Evolutionary conservation across 306 rosid genomes (phyloP).

Genomic region (Begonia masoniana): DNA sequence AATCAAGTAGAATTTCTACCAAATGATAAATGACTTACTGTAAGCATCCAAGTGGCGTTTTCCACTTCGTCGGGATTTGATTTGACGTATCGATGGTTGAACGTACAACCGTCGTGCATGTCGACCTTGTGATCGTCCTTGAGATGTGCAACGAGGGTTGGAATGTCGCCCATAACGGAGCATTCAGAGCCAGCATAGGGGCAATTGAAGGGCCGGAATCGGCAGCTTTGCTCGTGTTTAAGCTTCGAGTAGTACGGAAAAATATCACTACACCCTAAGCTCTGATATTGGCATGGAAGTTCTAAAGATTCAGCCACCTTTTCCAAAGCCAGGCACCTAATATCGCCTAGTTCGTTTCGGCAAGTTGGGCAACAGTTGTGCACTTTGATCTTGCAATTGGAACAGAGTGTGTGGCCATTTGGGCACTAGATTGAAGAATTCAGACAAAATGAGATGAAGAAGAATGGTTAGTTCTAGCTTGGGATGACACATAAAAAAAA

Average conservation of each 20-base stretch:
- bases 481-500: no score
- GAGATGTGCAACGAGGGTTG: constrained; percentile 65
- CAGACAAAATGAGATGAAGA: constrained; percentile 1
- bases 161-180: constrained; percentile 72
- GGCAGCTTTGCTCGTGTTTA: constrained; percentile 74
- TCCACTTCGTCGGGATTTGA: constrained; percentile 86
- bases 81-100: constrained; percentile 86
- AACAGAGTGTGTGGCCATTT: constrained; percentile 92
- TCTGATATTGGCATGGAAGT: constrained; percentile 79
- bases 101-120: constrained; percentile 88
- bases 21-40: constrained; percentile 33
- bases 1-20: not conserved
- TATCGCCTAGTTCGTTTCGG: constrained; percentile 63
- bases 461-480: no score
- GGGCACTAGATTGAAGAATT: constrained; percentile 51
- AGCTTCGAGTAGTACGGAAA: constrained; percentile 71
- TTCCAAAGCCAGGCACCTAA: constrained; percentile 94
- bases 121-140: constrained; percentile 84
- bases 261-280: constrained; percentile 67
- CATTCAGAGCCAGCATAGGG: constrained; percentile 94
- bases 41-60: constrained; percentile 97
- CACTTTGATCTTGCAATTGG: constrained; percentile 65
- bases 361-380: constrained; percentile 85
- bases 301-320: constrained; percentile 83
- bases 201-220: constrained; percentile 73